Base-by-base conservation (phyloP, 305 asterid genomes). In the Fraxinus velutina region DNA sequence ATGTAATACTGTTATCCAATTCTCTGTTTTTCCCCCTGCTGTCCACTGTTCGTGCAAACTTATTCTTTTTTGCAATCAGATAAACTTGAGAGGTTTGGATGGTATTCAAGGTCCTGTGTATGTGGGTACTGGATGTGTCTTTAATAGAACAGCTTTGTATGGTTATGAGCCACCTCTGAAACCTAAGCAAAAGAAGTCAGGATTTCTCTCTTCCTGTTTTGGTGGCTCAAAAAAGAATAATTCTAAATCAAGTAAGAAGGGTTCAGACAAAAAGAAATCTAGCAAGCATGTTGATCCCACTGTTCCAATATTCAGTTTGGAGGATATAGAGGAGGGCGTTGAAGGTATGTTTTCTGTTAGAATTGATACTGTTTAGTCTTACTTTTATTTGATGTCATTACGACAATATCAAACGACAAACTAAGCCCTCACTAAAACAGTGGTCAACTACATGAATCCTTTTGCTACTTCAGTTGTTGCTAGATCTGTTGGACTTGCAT, bases 31-130 rank as follows among this genome's bases (percentile, higher is more conserved):
- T 50, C 5, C 7, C 4, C 37, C 29, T 47, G 34, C 21, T 76
- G 37, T 70, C 6, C 42, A 19, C n/a, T 37, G 75, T 66, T 44
- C 5, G 2, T 47, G 27, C 57, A 42, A 78, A 72, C 24, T 29
- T 57, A n/a, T n/a, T 73, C 17, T 50, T 74, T 36, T 52, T 10
- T 79, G 39, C n/a, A 44, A 78, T 76, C 88, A 93, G 97, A 93
- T 93, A 68, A 93, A 91, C 86, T 91, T 93, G 94, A 91, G 94
- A 88, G 97, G 97, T 83, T 88, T 93, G 82, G 96, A 93, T 83
- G 97, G 97, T 72, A 90, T 93, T 89, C 97, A 93, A 90, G 97
- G 97, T 80, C 97, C 97, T 8, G 96, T 92, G 33, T 93, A 93
- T 79, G 96, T 92, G 85, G 97, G 97, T 82, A 91, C 97, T 44